Evolutionary conservation across 345 rosid genomes (phyloP), one percentile per base, ranked within the genome.

Genomic region (Syzygium aqueum): DNA sequence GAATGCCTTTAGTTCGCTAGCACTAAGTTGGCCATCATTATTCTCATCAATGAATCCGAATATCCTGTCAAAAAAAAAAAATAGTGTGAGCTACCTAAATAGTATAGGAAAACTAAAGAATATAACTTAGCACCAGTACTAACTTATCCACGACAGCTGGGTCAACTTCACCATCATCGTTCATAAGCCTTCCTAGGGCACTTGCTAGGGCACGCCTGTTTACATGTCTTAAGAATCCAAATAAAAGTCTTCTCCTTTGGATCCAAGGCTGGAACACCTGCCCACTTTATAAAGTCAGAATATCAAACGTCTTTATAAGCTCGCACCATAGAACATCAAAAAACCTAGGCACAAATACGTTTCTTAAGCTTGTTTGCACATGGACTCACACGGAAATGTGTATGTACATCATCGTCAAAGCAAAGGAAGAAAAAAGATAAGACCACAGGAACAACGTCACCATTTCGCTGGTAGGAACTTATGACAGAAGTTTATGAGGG

Each of bases 151-250:
- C 89, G 54, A 93, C 92, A 28, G 82, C 90, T 61, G 12, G 61
- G 89, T 97, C 52, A 19, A 94, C 96, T 91, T 91, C 91, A 59
- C 98, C 98, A 51, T 91, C 95, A 46, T 93, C 95, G 84, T 88
- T 87, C 82, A 90, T 88, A 87, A 96, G 95, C 91, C 88, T 95
- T 88, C 99, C 99, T 30, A 95, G 77, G 87, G 97, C 91, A 87
- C 88, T 95, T 88, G 98, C 99, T 30, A 95, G 77, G 87, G 97
- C 91, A 87, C 54, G 97, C 90, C 54, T 89, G 87, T 90, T 94
- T 86, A 97, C 87, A 87, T 96, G 98, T 88, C 84, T 90, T 83
- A 97, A 88, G 84, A 97, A 92, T 91, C 94, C 95, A 80, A 98
- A 95, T 22, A 97, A 91, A 53, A 92, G 85, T 61, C 86, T 87